phyloP scores from a whole-genome alignment of 2,329 filamentous ascomycete genomes.

The Cyphellophora attinorum region DNA sequence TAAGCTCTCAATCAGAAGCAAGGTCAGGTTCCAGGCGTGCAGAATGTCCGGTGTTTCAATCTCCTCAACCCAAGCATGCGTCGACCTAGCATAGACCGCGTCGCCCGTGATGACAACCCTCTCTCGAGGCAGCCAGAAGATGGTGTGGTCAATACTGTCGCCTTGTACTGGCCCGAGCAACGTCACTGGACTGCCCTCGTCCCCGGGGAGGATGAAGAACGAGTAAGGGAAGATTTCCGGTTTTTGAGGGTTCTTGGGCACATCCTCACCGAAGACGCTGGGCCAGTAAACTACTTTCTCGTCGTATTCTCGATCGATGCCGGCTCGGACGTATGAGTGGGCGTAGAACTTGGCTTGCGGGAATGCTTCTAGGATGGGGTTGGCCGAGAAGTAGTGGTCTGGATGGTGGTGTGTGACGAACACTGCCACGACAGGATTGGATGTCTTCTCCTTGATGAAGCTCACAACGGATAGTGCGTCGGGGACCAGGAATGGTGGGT shows the following conservation, averaged over 20 bases:
- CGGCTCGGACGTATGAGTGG: slow-evolving; percentile 20
- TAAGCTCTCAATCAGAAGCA: slow-evolving; percentile 19
- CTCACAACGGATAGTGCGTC: slow-evolving; percentile 21
- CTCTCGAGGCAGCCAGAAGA: slow-evolving; percentile 23
- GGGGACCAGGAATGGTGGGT: slow-evolving; percentile 24
- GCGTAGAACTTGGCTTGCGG: slow-evolving; percentile 18
- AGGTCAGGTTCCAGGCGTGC: slow-evolving; percentile 19
- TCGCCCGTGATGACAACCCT: slow-evolving; percentile 22
- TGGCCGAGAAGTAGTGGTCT: slow-evolving; percentile 25
- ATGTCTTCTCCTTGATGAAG: slow-evolving; percentile 20
- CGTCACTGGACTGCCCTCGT: slow-evolving; percentile 18
- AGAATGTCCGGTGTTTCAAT: slow-evolving; percentile 21
- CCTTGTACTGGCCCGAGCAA: slow-evolving; percentile 25
- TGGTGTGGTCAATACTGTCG: slow-evolving; percentile 21
- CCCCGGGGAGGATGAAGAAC: slow-evolving; percentile 22
- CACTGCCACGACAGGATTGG: slow-evolving; percentile 20
- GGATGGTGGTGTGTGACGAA: slow-evolving; percentile 28
- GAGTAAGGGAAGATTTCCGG: slow-evolving; percentile 20
- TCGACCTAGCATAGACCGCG: slow-evolving; percentile 22
- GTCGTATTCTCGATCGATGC: slow-evolving; percentile 26
- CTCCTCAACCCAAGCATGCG: slow-evolving; percentile 25
- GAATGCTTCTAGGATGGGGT: slow-evolving; percentile 23
- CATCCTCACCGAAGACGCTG: slow-evolving; percentile 20
- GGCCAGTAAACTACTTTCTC: slow-evolving; percentile 25
- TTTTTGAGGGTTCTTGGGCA: slow-evolving; percentile 19